Evolutionary conservation across 768 basidiomycete species (phyloP), one percentile per base, ranked within the genome.

Genomic region (Chalciporus piperatus): DNA sequence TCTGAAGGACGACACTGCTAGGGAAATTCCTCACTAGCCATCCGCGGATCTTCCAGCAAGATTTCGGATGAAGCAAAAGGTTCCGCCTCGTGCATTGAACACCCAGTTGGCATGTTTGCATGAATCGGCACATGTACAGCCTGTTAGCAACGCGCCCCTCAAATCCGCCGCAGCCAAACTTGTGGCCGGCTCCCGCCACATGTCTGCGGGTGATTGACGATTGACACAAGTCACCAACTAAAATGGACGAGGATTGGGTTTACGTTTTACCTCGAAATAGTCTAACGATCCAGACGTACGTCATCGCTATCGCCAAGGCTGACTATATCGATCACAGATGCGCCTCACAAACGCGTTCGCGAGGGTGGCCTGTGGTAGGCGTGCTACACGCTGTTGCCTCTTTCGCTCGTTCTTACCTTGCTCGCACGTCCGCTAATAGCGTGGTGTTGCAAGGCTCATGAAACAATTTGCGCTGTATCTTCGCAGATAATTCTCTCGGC

Each of bases 71-170:
- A 52, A 47, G 39, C 47, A 58, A 54, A 47, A 54, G 32, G 51
- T 33, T 47, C 25, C 17, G 45, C 64, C 64, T 67, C 64, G 60
- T 65, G 64, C n/a, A n/a, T 59, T 56, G 40, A 35, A 51, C 62
- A 45, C 47, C 51, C 59, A 54, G 51, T 39, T 48, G 41, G 55
- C 52, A 53, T 17, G 30, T 37, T 30, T 41, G 60, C 59, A 39
- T 55, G 57, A 51, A 27, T 32, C 45, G 50, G 47, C 44, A n/a
- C n/a, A n/a, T n/a, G n/a, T n/a, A 56, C 55, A 52, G 52, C 56
- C 41, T 56, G 25, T 43, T 27, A 27, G 33, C 40, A 43, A 47
- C 40, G 51, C 39, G 35, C 37, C 5, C 51, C 16, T 33, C 33
- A 3, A 47, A 45, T 35, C 50, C 43, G 42, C 30, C n/a, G 42